Evolutionary conservation across 169 alveolate genomes (phyloP), one percentile per base, ranked within the genome.

Genomic region (Cryptosporidium viatorum): DNA sequence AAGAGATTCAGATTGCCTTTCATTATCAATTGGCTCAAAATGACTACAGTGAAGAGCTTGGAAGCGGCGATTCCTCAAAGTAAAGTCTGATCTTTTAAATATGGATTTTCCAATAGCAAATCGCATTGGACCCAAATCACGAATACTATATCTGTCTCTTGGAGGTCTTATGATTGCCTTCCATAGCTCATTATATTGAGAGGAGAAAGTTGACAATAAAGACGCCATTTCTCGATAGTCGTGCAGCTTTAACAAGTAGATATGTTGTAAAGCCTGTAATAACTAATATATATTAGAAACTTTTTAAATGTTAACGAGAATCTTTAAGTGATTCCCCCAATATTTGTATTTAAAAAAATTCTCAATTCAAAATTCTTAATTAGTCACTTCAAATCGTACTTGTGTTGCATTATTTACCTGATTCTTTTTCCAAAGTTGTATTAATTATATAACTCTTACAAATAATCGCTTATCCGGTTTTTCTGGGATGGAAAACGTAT

Each of bases 111-210:
- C 93, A 9, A 95, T 84, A 50, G 85, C 87, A 69, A 95, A 95
- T 60, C 85, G 74, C 67, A 71, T 69, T 5, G 96, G 96, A 21
- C 97, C 97, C 75, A 95, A 58, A 60, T 93, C 96, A 26, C 85
- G 80, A 4, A 71, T 80, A 21, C 85, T 68, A 52, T 96, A 96
- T 33, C 91, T 91, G 65, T 95, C 96, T 65, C 97, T 93, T 3
- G 95, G 95, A 50, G 98, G 98, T 39, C 98, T 80, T 26, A 96
- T 96, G 26, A 96, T 93, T 21, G 97, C 97, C 62, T 94, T 94
- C 97, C 97, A 95, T 59, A 96, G 71, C 62, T 92, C 96, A 26
- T 65, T 65, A 59, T 85, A 85, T n/a, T 85, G 92, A 12, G 89
- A 80, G 31, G 89, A 80, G n/a, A 80, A 26, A 26, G 80, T 48